A percentile compares a stretch with the other conserved stretches of the same genome.
Evolutionary conservation across 805 yeast genomes (phyloP).

Genomic region (Wickerhamiella australiensis): DNA sequence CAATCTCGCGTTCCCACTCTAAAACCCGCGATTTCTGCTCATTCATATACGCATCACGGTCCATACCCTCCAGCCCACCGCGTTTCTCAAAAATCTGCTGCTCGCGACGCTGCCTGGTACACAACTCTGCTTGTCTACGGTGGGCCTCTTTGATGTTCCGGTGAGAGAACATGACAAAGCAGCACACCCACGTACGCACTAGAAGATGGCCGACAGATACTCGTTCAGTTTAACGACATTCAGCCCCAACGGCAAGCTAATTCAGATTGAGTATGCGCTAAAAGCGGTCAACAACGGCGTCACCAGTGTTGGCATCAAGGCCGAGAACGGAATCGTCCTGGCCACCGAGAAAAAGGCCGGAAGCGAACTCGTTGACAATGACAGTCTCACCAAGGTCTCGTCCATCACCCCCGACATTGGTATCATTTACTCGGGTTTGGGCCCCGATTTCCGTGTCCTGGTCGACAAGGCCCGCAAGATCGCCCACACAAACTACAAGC

Average conservation of each 20-base stretch:
- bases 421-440: conserved; percentile 96
- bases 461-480: conserved; percentile 89
- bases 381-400: conserved; percentile 65
- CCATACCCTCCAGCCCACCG: conserved; percentile 2
- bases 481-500: conserved; percentile 84
- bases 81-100: neutral
- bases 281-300: conserved; percentile 98
- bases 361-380: conserved; percentile 63
- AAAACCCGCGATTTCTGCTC: neutral
- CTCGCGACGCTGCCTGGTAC: neutral
- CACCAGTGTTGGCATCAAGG: conserved; percentile 85
- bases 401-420: conserved; percentile 90
- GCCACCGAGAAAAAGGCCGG: conserved; percentile 91
- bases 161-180: conserved; percentile 9
- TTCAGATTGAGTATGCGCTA: conserved; percentile 94
- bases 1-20: neutral
- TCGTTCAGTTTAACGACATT: conserved; percentile 95
- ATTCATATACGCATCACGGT: neutral
- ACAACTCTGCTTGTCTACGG: neutral
- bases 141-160: conserved; percentile 1
- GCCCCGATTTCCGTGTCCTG: conserved; percentile 92
- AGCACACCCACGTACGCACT: too few species aligned
- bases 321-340: conserved; percentile 89
- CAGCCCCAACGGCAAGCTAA: conserved; percentile 96
- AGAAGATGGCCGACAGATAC: conserved; percentile 96